Percentiles rank a stretch among this genome's conserved stretches.
Evolutionary conservation across 2,329 filamentous ascomycete genomes (phyloP).

Genomic region (Claviceps cyperi): DNA sequence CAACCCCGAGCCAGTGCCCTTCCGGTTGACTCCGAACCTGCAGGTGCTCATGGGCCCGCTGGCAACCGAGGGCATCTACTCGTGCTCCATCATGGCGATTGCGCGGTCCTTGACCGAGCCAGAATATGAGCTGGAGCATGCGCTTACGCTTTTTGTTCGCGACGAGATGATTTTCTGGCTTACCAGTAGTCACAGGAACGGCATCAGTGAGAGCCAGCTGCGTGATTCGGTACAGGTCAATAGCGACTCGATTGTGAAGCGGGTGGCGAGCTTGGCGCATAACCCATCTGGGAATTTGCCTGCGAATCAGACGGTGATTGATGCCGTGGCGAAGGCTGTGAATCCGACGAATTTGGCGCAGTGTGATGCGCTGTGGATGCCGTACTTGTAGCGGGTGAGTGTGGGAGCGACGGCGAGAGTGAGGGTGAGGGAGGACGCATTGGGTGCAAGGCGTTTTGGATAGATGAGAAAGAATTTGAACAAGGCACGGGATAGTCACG

Average conservation of each 20-base stretch:
- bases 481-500: not conserved
- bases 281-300: constrained; percentile 67
- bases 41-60: constrained; percentile 93
- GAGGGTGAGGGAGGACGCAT: not conserved
- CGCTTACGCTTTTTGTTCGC: constrained; percentile 83
- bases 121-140: constrained; percentile 81
- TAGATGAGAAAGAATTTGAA: not conserved
- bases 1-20: constrained; percentile 89
- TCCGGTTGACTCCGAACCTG: constrained; percentile 91
- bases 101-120: constrained; percentile 86
- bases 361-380: constrained; percentile 94
- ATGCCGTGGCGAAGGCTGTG: constrained; percentile 81
- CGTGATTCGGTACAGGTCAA: constrained; percentile 73
- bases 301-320: constrained; percentile 93
- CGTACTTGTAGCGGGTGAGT: constrained; percentile 37
- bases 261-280: constrained; percentile 72
- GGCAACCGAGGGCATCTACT: constrained; percentile 90
- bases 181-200: constrained; percentile 55
- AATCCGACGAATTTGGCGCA: constrained; percentile 80
- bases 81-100: constrained; percentile 91
- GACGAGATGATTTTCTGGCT: constrained; percentile 99
- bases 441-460: no score
- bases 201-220: constrained; percentile 46
- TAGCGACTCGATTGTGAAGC: constrained; percentile 81
- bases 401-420: not conserved